These are phyloP conservation scores for Immersiporthe knoxdaviesiana DNA, from an alignment of 2,329 filamentous ascomycete species.

Conservation along the genomic window DNA sequence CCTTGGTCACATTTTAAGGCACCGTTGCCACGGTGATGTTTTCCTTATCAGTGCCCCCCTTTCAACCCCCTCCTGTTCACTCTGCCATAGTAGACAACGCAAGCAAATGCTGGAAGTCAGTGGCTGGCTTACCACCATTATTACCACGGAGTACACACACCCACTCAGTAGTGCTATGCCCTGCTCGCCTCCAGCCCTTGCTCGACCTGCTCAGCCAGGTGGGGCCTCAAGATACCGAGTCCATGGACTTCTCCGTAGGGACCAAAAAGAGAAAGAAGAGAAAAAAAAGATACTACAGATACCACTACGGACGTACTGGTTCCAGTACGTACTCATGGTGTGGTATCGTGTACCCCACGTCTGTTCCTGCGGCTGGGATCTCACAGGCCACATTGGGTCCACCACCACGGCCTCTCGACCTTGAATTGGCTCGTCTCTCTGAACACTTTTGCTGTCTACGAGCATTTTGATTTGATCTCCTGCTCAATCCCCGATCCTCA, in stretches of 20 bases:
- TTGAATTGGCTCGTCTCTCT: neutral
- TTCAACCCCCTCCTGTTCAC: neutral
- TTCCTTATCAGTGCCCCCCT: neutral
- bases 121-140: neutral
- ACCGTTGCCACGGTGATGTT: constrained; percentile 6
- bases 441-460: neutral
- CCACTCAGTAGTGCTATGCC: neutral
- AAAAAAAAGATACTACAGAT: neutral
- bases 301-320: no score
- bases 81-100: neutral
- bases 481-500: neutral
- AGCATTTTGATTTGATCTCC: neutral
- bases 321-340: neutral
- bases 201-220: neutral
- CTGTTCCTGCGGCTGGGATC: constrained; percentile 5
- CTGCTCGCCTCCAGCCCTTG: neutral
- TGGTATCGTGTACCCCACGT: neutral
- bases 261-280: neutral
- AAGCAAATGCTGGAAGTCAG: neutral
- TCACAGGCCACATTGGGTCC: neutral
- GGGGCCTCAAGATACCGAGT: neutral
- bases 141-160: neutral
- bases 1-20: neutral
- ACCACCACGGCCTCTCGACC: neutral
- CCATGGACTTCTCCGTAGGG: neutral